Conservation (phyloP, 768 basidiomycete species). For the Pisolithus microcarpus region DNA sequence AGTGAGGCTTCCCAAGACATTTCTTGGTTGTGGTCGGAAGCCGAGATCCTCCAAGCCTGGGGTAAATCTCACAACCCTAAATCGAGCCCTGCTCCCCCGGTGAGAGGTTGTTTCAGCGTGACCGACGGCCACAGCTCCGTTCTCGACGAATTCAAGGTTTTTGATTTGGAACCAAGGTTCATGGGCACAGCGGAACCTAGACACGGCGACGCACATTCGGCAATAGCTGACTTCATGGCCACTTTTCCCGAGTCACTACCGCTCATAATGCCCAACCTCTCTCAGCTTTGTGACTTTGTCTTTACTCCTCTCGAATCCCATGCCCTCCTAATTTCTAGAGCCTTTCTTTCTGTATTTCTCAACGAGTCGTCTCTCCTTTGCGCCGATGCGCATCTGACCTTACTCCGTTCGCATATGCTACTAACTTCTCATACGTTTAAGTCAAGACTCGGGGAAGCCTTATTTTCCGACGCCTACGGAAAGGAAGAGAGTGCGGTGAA, state of each 20-base stretch:
- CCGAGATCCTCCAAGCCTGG: constrained; percentile 7
- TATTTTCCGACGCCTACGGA: constrained; percentile 71
- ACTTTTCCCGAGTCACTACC: constrained; percentile 57
- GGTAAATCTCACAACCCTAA: neutral
- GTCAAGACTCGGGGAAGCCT: constrained; percentile 55
- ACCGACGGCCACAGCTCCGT: constrained; percentile 25
- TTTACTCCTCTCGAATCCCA: constrained; percentile 56
- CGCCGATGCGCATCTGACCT: constrained; percentile 55
- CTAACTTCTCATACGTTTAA: constrained; percentile 70
- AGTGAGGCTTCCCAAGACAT: constrained; percentile 35
- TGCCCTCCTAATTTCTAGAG: constrained; percentile 55
- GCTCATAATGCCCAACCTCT: constrained; percentile 54
- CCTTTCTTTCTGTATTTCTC: constrained; percentile 63
- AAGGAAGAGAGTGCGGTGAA: constrained; percentile 23
- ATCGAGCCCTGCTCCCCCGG: neutral
- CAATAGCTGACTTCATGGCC: constrained; percentile 44
- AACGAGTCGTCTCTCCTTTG: constrained; percentile 57
- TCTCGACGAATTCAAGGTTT: constrained; percentile 45
- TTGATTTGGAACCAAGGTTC: constrained; percentile 61
- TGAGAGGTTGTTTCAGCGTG: neutral
- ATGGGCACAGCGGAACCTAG: constrained; percentile 19
- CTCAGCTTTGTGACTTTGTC: constrained; percentile 55
- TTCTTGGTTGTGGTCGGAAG: constrained; percentile 36
- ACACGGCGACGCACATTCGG: constrained; percentile 11
- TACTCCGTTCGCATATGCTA: constrained; percentile 71